Percentiles rank a stretch among this genome's conserved stretches.
Conservation (phyloP, 2,329 filamentous ascomycete species). For the Dactylellina parvicollis region DNA sequence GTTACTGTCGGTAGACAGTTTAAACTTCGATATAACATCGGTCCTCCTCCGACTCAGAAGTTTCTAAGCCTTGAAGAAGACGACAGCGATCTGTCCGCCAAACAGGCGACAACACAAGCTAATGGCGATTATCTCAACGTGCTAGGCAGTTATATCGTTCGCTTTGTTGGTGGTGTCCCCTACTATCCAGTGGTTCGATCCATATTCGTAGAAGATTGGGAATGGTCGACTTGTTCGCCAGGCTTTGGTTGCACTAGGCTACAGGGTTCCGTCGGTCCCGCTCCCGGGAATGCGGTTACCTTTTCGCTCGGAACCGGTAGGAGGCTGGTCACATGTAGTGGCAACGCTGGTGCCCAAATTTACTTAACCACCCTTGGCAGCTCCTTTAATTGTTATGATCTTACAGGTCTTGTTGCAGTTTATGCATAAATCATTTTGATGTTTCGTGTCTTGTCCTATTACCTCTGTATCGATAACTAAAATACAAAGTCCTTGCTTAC, state of each 20-base stretch:
- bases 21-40: conserved; percentile 7
- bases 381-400: too few relatives aligned
- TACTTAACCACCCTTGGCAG: too few relatives aligned
- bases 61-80: too few relatives aligned
- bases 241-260: background rate
- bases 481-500: too few relatives aligned
- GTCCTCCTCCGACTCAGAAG: background rate
- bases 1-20: conserved; percentile 26
- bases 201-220: background rate
- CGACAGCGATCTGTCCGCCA: too few relatives aligned
- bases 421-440: too few relatives aligned
- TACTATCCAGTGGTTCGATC: conserved; percentile 5
- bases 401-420: too few relatives aligned
- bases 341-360: too few relatives aligned
- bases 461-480: too few relatives aligned
- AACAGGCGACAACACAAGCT: background rate
- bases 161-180: background rate
- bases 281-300: background rate
- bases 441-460: too few relatives aligned
- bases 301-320: background rate
- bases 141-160: background rate
- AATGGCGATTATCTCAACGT: conserved; percentile 4
- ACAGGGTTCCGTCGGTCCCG: background rate
- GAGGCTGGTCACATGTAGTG: too few relatives aligned
- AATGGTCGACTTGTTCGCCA: conserved; percentile 11